Conservation (phyloP, 1,139 yeast species). For the Scheffersomyces segobiensis region DNA sequence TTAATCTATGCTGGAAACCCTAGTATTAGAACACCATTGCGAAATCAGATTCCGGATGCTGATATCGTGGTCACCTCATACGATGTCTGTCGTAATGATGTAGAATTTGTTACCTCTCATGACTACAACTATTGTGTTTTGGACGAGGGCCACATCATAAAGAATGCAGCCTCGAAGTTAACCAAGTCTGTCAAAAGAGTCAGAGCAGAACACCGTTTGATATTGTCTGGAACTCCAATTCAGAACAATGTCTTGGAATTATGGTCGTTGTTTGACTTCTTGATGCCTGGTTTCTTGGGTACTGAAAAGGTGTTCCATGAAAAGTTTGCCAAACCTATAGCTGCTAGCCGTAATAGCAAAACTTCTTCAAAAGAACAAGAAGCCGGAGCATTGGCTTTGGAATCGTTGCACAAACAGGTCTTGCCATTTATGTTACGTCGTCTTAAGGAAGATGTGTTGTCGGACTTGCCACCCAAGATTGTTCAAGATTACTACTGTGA, state of each 20-base stretch:
- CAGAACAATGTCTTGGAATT: conserved; percentile 95
- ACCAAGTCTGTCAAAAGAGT: conserved; percentile 84
- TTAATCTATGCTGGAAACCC: conserved; percentile 94
- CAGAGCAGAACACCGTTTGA: conserved; percentile 83
- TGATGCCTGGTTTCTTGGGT: conserved; percentile 98
- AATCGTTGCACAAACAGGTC: conserved; percentile 94
- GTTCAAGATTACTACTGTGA: conserved; percentile 98
- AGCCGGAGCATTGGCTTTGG: conserved; percentile 93
- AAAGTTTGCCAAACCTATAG: conserved; percentile 94
- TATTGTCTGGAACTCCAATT: conserved; percentile 95
- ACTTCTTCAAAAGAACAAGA: conserved; percentile 94
- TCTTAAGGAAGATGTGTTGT: conserved; percentile 91
- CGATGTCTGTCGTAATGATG: conserved; percentile 94
- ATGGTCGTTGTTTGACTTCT: conserved; percentile 95
- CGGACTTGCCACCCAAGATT: conserved; percentile 96
- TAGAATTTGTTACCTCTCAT: conserved; percentile 55
- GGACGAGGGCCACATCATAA: conserved; percentile 98
- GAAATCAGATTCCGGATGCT: conserved; percentile 52
- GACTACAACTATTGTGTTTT: conserved; percentile 93
- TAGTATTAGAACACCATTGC: conserved; percentile 58
- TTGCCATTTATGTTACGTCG: conserved; percentile 95
- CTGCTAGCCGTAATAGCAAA: conserved; percentile 88
- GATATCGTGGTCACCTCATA: conserved; percentile 94
- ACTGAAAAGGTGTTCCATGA: conserved; percentile 94
- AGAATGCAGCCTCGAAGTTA: conserved; percentile 84